Evolutionary conservation across 2,329 filamentous ascomycete genomes (phyloP).

Genomic region (Penicillium sp.): DNA sequence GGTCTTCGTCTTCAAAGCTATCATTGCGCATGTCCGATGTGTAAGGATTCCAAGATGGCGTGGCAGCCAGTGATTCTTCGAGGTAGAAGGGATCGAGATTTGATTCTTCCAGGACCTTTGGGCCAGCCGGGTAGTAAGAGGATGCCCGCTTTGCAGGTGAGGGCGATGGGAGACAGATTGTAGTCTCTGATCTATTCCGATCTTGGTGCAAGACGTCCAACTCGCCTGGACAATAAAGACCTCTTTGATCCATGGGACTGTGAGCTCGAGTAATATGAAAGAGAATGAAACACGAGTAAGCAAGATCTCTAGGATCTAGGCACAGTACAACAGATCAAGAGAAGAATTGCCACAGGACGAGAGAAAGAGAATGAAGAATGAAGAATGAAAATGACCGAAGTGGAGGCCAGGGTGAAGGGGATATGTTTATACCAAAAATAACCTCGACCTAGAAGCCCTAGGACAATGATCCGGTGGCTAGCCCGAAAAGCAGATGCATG

Average conservation of each 20-base stretch:
- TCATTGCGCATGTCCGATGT: slow-evolving; percentile 26
- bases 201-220: slow-evolving; percentile 27
- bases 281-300: slow-evolving; percentile 11
- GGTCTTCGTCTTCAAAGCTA: slow-evolving; percentile 24
- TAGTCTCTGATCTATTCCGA: slow-evolving; percentile 27
- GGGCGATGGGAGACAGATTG: slow-evolving; percentile 22
- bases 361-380: slow-evolving; percentile 10
- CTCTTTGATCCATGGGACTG: slow-evolving; percentile 34
- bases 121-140: slow-evolving; percentile 25
- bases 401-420: slow-evolving; percentile 20
- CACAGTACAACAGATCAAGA: slow-evolving; percentile 9
- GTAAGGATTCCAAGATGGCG: slow-evolving; percentile 22
- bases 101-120: slow-evolving; percentile 27
- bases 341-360: slow-evolving; percentile 5
- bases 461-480: slow-evolving; percentile 23
- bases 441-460: slow-evolving; percentile 6
- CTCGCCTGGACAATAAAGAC: slow-evolving; percentile 27
- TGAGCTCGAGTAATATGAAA: slow-evolving; percentile 15
- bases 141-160: slow-evolving; percentile 26
- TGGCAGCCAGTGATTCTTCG: slow-evolving; percentile 27
- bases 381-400: slow-evolving; percentile 8
- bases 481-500: slow-evolving; percentile 26
- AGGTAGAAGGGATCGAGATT: slow-evolving; percentile 35
- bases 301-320: slow-evolving; percentile 7
- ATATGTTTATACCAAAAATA: slow-evolving; percentile 35